A percentile compares a stretch with the other conserved stretches of the same genome.
Conservation (phyloP, 805 yeast genomes). For the Hanseniaspora mollemarum region DNA sequence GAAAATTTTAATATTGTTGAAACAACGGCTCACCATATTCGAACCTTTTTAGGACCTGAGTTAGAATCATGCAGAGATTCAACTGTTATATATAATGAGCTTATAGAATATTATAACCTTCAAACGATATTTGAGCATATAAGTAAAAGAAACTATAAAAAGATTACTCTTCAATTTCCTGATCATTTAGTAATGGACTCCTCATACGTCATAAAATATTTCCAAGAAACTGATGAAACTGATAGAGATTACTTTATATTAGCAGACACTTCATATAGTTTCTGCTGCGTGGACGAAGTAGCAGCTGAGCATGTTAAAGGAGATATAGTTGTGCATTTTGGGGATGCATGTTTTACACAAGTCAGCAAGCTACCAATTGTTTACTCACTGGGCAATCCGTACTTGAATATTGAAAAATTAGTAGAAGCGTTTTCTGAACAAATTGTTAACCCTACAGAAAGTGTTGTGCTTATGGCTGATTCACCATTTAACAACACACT, state of each 20-base stretch:
- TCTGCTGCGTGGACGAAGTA: constrained; percentile 93
- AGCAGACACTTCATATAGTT: constrained; percentile 91
- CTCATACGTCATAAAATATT: constrained; percentile 47
- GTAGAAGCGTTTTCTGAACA: constrained; percentile 33
- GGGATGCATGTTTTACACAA: constrained; percentile 84
- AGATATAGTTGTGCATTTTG: constrained; percentile 82
- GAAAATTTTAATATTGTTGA: constrained; percentile 14
- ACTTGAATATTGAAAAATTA: constrained; percentile 35
- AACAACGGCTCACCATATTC: constrained; percentile 15
- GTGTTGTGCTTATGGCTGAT: constrained; percentile 61
- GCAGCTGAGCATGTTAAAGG: constrained; percentile 88
- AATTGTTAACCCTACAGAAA: constrained; percentile 33
- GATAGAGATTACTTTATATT: constrained; percentile 55
- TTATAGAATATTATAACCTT: constrained; percentile 47
- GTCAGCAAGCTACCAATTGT: constrained; percentile 61
- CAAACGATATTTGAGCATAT: constrained; percentile 38
- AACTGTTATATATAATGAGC: constrained; percentile 23
- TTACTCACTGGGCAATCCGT: constrained; percentile 67
- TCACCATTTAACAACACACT: constrained; percentile 50
- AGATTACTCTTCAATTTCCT: constrained; percentile 82
- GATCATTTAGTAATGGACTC: constrained; percentile 71
- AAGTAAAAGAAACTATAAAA: constrained; percentile 30
- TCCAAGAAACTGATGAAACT: constrained; percentile 19
- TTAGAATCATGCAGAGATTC: constrained; percentile 26
- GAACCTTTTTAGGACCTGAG: constrained; percentile 11